phyloP scores from a whole-genome alignment of 441 rosid genomes.

The Jatropha multifida region DNA sequence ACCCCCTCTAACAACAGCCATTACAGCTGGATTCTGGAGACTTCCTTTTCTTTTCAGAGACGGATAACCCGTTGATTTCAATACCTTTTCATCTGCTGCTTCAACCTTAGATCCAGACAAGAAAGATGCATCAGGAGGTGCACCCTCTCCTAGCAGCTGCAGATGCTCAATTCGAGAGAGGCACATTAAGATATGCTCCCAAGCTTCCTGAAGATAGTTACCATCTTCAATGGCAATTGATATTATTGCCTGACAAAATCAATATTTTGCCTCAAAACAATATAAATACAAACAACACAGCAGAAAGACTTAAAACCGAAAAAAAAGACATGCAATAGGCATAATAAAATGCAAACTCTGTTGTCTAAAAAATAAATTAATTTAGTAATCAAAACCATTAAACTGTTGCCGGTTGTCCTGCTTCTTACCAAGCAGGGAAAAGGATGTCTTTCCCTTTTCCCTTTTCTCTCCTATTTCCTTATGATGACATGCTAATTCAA shows the following conservation, averaged over 20 bases:
- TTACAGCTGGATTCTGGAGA: constrained; percentile 91
- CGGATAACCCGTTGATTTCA: constrained; percentile 56
- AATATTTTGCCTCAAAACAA: constrained; percentile 13
- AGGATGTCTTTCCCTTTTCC: background rate
- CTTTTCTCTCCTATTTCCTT: background rate
- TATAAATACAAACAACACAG: background rate
- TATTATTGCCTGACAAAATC: constrained; percentile 74
- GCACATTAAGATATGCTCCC: constrained; percentile 97
- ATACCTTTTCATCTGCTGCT: constrained; percentile 60
- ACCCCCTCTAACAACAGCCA: constrained; percentile 99
- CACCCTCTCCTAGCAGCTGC: constrained; percentile 95
- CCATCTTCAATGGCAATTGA: constrained; percentile 96
- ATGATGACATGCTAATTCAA: constrained; percentile 8
- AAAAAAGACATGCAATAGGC: background rate
- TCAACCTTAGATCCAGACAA: constrained; percentile 65
- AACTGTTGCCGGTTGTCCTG: background rate
- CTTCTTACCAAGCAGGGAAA: background rate
- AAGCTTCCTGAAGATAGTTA: constrained; percentile 90
- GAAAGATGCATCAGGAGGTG: constrained; percentile 92
- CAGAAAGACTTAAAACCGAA: background rate
- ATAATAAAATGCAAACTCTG: background rate
- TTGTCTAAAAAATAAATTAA: background rate
- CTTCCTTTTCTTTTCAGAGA: constrained; percentile 82
- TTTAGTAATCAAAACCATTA: background rate
- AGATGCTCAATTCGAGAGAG: constrained; percentile 96